Evolutionary conservation across 169 alveolate genomes (phyloP).

Genomic region (Eimeria zaria): DNA sequence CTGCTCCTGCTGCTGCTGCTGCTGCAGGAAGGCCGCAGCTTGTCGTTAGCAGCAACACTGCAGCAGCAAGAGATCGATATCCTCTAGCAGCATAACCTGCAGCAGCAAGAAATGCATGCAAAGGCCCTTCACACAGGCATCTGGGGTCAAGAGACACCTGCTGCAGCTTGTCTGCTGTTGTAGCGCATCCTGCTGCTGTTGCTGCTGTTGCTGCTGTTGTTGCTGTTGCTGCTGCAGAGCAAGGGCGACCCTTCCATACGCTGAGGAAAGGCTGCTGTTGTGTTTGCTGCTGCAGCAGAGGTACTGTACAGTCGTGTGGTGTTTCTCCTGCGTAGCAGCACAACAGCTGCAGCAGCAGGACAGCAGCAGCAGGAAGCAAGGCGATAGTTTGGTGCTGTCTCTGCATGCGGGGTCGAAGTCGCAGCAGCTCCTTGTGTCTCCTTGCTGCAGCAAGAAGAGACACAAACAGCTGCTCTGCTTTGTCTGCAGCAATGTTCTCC

Average conservation of each 20-base stretch:
- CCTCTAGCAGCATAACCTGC: background rate
- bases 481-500: background rate
- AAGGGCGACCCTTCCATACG: background rate
- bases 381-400: background rate
- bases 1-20: slow-evolving; percentile 22
- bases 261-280: background rate
- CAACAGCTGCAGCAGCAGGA: slow-evolving; percentile 26
- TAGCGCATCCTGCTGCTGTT: background rate
- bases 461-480: background rate
- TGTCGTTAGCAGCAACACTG: slow-evolving; percentile 12
- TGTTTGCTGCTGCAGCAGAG: slow-evolving; percentile 10
- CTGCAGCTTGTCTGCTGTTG: slow-evolving; percentile 8
- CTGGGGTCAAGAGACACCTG: background rate
- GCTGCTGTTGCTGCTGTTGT: background rate
- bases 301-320: background rate
- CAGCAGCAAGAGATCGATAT: background rate
- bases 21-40: slow-evolving; percentile 10
- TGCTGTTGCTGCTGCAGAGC: background rate
- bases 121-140: slow-evolving; percentile 16
- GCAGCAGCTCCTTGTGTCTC: background rate
- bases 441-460: slow-evolving; percentile 23
- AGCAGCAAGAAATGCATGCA: slow-evolving; percentile 29
- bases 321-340: slow-evolving; percentile 29
- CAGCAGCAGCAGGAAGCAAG: slow-evolving; percentile 44
- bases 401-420: background rate